These are phyloP conservation scores for Rhodotorula toruloides DNA, from an alignment of 768 basidiomycete species.

Conservation along the genomic window DNA sequence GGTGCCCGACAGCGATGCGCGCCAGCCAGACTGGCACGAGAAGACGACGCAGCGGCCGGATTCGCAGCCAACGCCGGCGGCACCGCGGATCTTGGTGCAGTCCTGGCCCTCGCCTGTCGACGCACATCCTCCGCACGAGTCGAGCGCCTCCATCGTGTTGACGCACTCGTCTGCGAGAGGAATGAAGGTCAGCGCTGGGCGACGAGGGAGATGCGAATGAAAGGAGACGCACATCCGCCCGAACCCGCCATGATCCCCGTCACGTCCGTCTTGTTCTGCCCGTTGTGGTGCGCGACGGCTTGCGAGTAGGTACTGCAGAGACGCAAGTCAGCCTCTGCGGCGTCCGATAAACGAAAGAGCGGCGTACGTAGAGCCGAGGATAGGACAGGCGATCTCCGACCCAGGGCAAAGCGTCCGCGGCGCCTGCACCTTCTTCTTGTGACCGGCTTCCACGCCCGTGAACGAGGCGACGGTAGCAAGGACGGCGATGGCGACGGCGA, in stretches of 20 bases:
- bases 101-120: slow-evolving; percentile 61
- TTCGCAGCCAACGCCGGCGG: slow-evolving; percentile 46
- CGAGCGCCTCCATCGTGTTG: slow-evolving; percentile 59
- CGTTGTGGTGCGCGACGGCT: slow-evolving; percentile 27
- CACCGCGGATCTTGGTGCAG: slow-evolving; percentile 63
- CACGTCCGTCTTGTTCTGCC: slow-evolving; percentile 8
- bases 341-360: not conserved
- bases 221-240: slow-evolving; percentile 28
- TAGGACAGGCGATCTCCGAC: slow-evolving; percentile 32
- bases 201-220: not conserved
- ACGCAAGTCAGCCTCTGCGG: not conserved
- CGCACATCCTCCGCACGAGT: slow-evolving; percentile 71
- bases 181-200: not conserved
- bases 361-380: slow-evolving; percentile 28
- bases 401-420: slow-evolving; percentile 24
- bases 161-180: slow-evolving; percentile 46
- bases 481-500: slow-evolving; percentile 2
- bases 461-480: not conserved
- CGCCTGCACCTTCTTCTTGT: slow-evolving; percentile 25
- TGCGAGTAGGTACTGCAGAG: slow-evolving; percentile 16
- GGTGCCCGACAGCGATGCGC: slow-evolving; percentile 6
- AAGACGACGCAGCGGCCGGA: slow-evolving; percentile 49
- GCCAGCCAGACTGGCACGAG: slow-evolving; percentile 43
- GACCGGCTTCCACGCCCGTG: slow-evolving; percentile 13
- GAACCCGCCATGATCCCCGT: slow-evolving; percentile 20